Conservation (phyloP, 176 grass and related monocot species). For the Microstegium vimineum region DNA sequence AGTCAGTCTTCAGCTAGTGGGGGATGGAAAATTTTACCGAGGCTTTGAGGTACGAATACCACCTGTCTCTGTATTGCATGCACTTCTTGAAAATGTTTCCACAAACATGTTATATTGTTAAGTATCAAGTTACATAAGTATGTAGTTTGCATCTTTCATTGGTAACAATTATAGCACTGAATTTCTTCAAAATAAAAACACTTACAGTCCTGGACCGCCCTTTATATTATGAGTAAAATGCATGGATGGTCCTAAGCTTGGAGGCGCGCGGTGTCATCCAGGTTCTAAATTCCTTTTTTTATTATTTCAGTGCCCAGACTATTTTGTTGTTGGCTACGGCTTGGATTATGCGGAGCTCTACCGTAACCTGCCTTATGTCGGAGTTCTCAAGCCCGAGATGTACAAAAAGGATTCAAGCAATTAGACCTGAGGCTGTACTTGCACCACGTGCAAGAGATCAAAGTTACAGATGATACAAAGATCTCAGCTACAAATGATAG, state of each 20-base stretch:
- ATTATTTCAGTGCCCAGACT: conserved; percentile 80
- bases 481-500: neutral
- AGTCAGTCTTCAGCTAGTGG: conserved; percentile 59
- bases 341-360: conserved; percentile 91
- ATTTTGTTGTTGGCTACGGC: conserved; percentile 92
- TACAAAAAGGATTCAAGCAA: conserved; percentile 53
- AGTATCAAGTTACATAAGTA: neutral
- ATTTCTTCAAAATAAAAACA: neutral
- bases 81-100: neutral
- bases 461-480: neutral
- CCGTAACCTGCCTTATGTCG: conserved; percentile 79
- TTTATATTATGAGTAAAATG: neutral
- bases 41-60: conserved; percentile 70
- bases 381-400: conserved; percentile 75
- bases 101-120: neutral
- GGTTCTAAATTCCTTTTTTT: neutral
- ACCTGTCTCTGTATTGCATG: neutral
- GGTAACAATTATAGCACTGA: neutral
- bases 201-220: neutral
- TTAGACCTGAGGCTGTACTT: conserved; percentile 12
- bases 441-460: neutral
- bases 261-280: neutral
- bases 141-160: neutral
- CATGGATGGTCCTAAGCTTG: neutral
- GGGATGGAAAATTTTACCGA: conserved; percentile 81